Evolutionary conservation across 208 protist species (phyloP).

Genomic region (Angomonas ambiguus): DNA sequence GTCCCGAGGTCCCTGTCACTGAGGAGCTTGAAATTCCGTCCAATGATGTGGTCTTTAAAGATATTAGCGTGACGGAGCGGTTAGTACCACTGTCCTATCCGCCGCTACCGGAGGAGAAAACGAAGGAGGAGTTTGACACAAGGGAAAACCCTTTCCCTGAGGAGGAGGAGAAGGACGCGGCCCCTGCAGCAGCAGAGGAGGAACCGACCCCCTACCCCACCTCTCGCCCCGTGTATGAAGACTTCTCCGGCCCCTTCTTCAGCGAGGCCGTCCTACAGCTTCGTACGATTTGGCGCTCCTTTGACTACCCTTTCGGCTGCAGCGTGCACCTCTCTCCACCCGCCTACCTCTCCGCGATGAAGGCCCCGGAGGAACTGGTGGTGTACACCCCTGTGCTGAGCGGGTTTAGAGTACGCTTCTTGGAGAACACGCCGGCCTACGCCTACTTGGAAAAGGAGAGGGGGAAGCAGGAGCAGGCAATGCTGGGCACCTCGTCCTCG

Average conservation of each 20-base stretch:
- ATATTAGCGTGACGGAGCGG: not conserved
- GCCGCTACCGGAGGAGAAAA: not conserved
- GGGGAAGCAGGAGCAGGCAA: not conserved
- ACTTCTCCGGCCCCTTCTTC: constrained; percentile 45
- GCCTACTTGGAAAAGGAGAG: constrained; percentile 33
- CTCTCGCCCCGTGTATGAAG: constrained; percentile 14
- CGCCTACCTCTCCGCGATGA: constrained; percentile 54
- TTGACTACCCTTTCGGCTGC: constrained; percentile 76
- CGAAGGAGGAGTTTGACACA: not conserved
- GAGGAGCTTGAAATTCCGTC: constrained; percentile 38
- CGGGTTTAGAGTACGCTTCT: constrained; percentile 78
- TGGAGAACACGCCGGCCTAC: constrained; percentile 48
- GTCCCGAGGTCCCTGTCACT: constrained; percentile 47
- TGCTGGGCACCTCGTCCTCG: not conserved
- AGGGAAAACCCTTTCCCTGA: no score
- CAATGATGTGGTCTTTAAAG: constrained; percentile 17
- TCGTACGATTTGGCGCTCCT: constrained; percentile 63
- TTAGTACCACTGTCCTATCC: not conserved
- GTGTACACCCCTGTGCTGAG: constrained; percentile 81
- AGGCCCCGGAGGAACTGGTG: constrained; percentile 51
- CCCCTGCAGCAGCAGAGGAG: not conserved
- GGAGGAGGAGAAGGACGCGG: not conserved
- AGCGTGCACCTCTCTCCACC: constrained; percentile 49
- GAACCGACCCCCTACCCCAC: not conserved
- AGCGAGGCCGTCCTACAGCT: constrained; percentile 64